Evolutionary conservation across 768 basidiomycete species (phyloP).

Genomic region (Mycena polygramma): DNA sequence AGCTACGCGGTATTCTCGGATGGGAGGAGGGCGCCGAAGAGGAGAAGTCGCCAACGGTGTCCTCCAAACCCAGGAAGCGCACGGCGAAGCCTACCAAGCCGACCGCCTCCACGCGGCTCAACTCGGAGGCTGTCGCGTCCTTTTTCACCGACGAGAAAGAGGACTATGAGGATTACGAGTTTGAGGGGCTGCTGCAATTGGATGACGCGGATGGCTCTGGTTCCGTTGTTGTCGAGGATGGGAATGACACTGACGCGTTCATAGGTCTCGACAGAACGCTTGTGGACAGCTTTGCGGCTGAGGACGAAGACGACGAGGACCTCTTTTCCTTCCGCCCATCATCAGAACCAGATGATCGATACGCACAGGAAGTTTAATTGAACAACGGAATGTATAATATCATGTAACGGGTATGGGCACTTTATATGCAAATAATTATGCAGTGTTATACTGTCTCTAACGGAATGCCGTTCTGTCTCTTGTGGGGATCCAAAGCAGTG

Average conservation of each 20-base stretch:
- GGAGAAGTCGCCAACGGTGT: conserved; percentile 18
- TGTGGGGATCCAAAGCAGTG: conserved; percentile 4
- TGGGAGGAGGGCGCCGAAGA: conserved; percentile 42
- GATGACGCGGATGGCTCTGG: conserved; percentile 38
- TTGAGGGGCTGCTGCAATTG: conserved; percentile 22
- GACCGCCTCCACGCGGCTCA: conserved; percentile 27
- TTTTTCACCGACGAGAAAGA: conserved; percentile 32
- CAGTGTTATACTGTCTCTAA: conserved; percentile 27
- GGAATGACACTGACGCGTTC: conserved; percentile 68
- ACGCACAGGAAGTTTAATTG: conserved; percentile 28
- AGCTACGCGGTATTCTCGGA: conserved; percentile 51
- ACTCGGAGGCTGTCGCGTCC: conserved; percentile 17
- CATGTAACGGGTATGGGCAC: not conserved
- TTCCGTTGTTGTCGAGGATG: conserved; percentile 55
- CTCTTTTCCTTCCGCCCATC: conserved; percentile 7
- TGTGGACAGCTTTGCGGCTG: conserved; percentile 29
- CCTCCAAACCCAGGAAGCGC: conserved; percentile 19
- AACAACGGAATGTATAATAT: conserved; percentile 13
- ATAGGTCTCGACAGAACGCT: conserved; percentile 48
- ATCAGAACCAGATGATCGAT: conserved; percentile 26
- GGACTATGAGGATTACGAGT: conserved; percentile 28
- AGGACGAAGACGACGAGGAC: conserved; percentile 45
- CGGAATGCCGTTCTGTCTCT: conserved; percentile 13
- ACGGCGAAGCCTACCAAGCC: conserved; percentile 7
- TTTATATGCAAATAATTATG: not conserved